Conservation (phyloP, 2,329 filamentous ascomycete species). For the Pezicula neosporulosa region DNA sequence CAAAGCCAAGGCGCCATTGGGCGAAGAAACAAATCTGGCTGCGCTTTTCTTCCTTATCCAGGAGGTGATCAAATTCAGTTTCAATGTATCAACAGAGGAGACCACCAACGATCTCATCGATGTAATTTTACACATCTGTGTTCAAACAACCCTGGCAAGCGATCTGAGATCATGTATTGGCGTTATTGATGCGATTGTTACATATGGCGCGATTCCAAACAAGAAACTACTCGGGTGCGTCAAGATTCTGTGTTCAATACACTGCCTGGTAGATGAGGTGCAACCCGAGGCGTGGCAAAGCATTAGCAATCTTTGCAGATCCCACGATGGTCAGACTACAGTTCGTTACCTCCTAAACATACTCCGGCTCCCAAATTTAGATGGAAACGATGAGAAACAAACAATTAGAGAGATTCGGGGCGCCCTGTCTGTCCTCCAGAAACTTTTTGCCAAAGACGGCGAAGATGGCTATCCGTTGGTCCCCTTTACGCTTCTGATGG, state of each 20-base stretch:
- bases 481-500: constrained; percentile 55
- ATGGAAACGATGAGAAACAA: constrained; percentile 47
- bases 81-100: constrained; percentile 61
- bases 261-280: constrained; percentile 59
- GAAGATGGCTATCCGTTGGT: constrained; percentile 58
- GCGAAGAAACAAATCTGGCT: constrained; percentile 59
- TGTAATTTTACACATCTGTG: constrained; percentile 62
- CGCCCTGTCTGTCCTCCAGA: constrained; percentile 59
- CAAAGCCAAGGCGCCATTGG: constrained; percentile 36
- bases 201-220: constrained; percentile 65
- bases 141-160: constrained; percentile 59
- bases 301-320: constrained; percentile 66
- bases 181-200: constrained; percentile 68
- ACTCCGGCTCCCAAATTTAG: constrained; percentile 44
- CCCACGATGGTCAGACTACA: constrained; percentile 69
- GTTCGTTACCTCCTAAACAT: constrained; percentile 63
- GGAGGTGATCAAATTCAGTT: constrained; percentile 73
- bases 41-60: constrained; percentile 63
- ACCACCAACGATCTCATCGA: constrained; percentile 60
- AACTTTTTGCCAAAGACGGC: constrained; percentile 55
- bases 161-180: constrained; percentile 66
- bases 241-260: constrained; percentile 69
- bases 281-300: constrained; percentile 67
- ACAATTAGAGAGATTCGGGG: constrained; percentile 56
- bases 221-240: constrained; percentile 62